Conservation (phyloP, 2,329 filamentous ascomycete species). For the Fusarium subtropicale region DNA sequence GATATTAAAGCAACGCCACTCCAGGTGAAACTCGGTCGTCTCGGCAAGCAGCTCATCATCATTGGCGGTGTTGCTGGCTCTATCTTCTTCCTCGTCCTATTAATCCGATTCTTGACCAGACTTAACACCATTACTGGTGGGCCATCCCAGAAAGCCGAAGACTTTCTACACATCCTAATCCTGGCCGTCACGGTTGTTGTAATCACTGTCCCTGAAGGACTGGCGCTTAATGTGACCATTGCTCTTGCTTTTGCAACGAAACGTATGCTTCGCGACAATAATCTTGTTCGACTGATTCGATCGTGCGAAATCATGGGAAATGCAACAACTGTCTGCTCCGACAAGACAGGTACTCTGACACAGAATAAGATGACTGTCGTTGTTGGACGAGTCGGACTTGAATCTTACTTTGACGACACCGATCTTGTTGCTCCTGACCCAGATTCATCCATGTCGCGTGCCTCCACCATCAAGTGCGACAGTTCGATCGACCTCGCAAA, state of each 20-base stretch:
- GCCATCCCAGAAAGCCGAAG: constrained; percentile 64
- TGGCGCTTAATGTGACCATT: constrained; percentile 70
- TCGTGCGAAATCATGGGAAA: constrained; percentile 75
- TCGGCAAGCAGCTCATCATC: constrained; percentile 78
- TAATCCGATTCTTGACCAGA: constrained; percentile 55
- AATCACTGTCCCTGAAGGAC: constrained; percentile 69
- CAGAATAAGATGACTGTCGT: constrained; percentile 73
- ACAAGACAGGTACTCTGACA: constrained; percentile 74
- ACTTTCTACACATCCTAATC: constrained; percentile 69
- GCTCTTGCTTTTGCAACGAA: constrained; percentile 72
- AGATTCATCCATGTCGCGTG: constrained; percentile 37
- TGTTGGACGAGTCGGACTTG: constrained; percentile 63
- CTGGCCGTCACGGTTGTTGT: constrained; percentile 69
- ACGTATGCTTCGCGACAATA: constrained; percentile 72
- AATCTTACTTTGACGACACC: constrained; percentile 53
- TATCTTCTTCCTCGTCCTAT: constrained; percentile 57
- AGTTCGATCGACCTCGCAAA: constrained; percentile 49
- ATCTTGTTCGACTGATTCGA: constrained; percentile 68
- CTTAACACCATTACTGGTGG: constrained; percentile 53
- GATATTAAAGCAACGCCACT: constrained; percentile 82
- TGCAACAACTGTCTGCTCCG: constrained; percentile 72
- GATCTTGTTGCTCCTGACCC: constrained; percentile 41
- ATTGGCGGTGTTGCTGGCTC: constrained; percentile 56
- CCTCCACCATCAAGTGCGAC: constrained; percentile 42
- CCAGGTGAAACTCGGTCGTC: constrained; percentile 79